These are phyloP conservation scores for Canavalia ensiformis DNA, from an alignment of 306 rosid species.

Conservation along the genomic window DNA sequence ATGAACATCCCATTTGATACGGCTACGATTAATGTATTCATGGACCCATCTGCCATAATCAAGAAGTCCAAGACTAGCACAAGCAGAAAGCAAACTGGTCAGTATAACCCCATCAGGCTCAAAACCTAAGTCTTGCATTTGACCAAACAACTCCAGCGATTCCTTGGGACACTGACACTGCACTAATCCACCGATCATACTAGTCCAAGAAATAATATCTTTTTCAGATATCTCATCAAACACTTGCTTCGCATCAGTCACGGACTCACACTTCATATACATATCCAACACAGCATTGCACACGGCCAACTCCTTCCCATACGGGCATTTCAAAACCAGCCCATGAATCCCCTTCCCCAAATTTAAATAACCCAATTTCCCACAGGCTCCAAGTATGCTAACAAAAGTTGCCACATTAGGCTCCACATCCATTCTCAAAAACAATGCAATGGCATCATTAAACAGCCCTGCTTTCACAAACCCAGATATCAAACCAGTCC, in stretches of 20 bases:
- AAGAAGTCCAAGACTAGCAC: constrained; percentile 81
- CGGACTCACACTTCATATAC: constrained; percentile 72
- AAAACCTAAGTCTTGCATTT: constrained; percentile 63
- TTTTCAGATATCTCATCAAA: constrained; percentile 69
- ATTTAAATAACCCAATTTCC: constrained; percentile 60
- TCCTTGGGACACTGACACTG: constrained; percentile 68
- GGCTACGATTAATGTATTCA: constrained; percentile 62
- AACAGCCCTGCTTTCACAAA: constrained; percentile 65
- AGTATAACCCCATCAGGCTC: constrained; percentile 70
- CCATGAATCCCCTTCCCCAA: constrained; percentile 84
- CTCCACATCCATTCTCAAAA: constrained; percentile 63
- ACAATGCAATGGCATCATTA: constrained; percentile 59
- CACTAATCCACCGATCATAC: constrained; percentile 75
- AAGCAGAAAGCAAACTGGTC: constrained; percentile 80
- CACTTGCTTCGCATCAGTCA: constrained; percentile 63
- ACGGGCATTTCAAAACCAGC: constrained; percentile 51
- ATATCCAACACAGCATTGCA: constrained; percentile 79
- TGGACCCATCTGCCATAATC: constrained; percentile 82
- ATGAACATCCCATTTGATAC: constrained; percentile 74
- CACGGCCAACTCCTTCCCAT: constrained; percentile 58
- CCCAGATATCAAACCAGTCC: constrained; percentile 84
- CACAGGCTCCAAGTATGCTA: constrained; percentile 71
- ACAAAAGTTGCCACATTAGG: constrained; percentile 76
- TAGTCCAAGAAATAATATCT: constrained; percentile 81
- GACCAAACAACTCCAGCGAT: constrained; percentile 67